Evolutionary conservation across 2,329 filamentous ascomycete genomes (phyloP).

Genomic region (Myriosclerotinia curreyana): DNA sequence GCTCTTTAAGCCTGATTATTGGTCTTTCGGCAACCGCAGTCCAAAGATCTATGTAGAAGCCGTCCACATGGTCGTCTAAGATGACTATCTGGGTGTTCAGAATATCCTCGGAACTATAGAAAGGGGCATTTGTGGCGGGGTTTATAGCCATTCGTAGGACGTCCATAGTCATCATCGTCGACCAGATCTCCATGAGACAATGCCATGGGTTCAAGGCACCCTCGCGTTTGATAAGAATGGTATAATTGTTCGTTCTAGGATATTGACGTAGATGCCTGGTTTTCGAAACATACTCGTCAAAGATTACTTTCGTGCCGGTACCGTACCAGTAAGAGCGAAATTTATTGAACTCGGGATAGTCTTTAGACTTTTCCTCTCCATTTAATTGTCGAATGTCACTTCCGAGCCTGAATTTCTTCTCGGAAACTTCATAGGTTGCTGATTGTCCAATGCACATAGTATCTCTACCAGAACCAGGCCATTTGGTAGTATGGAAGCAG

Average conservation of each 20-base stretch:
- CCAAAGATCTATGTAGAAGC: constrained; percentile 18
- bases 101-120: not conserved
- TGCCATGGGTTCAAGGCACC: constrained; percentile 36
- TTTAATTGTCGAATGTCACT: not conserved
- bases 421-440: not conserved
- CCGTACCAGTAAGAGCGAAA: not conserved
- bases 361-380: not conserved
- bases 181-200: constrained; percentile 37
- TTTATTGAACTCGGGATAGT: not conserved
- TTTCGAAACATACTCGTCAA: not conserved
- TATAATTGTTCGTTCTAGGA: constrained; percentile 9
- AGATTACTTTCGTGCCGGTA: not conserved
- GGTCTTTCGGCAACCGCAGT: constrained; percentile 7
- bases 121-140: not conserved
- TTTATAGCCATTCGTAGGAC: constrained; percentile 32
- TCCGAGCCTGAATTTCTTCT: not conserved
- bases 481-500: not conserved
- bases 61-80: constrained; percentile 10
- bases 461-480: not conserved
- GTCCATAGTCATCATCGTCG: constrained; percentile 35
- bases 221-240: constrained; percentile 38
- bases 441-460: not conserved
- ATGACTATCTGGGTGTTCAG: constrained; percentile 20
- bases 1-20: constrained; percentile 3
- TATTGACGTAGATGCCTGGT: not conserved